Conservation (phyloP, 805 yeast genomes). For the Tetrapisispora phaffii region DNA sequence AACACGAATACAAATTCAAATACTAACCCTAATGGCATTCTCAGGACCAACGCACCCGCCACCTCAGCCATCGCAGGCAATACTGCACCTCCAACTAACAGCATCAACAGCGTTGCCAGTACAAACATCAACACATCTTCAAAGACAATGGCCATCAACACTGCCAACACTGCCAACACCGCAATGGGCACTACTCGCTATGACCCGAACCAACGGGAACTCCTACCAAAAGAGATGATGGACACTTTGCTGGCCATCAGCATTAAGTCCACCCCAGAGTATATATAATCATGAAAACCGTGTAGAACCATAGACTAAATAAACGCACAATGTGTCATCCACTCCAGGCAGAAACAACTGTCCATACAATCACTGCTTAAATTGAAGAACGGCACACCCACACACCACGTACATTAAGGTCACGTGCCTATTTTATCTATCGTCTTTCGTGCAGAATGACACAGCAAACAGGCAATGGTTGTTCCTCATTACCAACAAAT, state of each 20-base stretch:
- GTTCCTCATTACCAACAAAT: too few relatives aligned
- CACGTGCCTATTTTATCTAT: too few relatives aligned
- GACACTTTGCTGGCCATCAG: conserved; percentile 25
- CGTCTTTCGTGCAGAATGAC: too few relatives aligned
- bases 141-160: not conserved
- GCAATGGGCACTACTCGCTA: conserved; percentile 3
- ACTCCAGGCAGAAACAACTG: too few relatives aligned
- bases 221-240: conserved; percentile 24
- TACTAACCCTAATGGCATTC: not conserved
- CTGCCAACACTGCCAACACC: not conserved
- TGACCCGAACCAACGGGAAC: conserved; percentile 9
- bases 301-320: too few relatives aligned
- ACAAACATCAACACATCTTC: conserved; percentile 7
- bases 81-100: not conserved
- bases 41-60: conserved; percentile 6
- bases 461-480: too few relatives aligned
- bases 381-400: too few relatives aligned
- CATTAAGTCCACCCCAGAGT: conserved; percentile 26
- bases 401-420: too few relatives aligned
- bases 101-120: not conserved
- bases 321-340: too few relatives aligned
- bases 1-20: not conserved
- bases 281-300: conserved; percentile 13
- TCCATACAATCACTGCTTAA: too few relatives aligned
- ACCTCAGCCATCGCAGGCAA: conserved; percentile 4